Evolutionary conservation across 768 basidiomycete genomes (phyloP).

Genomic region (Lepiota venenata): DNA sequence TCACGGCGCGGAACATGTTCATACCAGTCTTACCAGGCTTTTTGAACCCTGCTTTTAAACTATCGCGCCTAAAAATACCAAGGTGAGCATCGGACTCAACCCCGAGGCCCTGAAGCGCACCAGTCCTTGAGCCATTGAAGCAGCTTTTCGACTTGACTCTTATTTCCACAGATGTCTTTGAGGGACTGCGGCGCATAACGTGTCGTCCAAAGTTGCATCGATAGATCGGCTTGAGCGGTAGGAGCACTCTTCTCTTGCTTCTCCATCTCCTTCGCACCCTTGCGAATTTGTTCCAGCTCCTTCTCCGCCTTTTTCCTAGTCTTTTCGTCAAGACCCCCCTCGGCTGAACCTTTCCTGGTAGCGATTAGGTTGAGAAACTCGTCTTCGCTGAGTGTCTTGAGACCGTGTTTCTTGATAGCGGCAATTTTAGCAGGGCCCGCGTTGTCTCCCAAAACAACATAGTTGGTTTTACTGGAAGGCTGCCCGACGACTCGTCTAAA

Average conservation of each 20-base stretch:
- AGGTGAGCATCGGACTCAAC: background rate
- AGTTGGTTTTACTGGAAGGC: slow-evolving; percentile 88
- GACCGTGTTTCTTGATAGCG: slow-evolving; percentile 76
- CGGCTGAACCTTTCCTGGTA: slow-evolving; percentile 54
- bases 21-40: slow-evolving; percentile 91
- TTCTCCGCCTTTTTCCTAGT: slow-evolving; percentile 77
- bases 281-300: slow-evolving; percentile 72
- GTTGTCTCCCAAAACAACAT: slow-evolving; percentile 82
- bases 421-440: slow-evolving; percentile 89
- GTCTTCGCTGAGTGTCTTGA: slow-evolving; percentile 82
- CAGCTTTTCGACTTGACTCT: slow-evolving; percentile 85
- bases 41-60: slow-evolving; percentile 76
- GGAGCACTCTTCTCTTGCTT: slow-evolving; percentile 58
- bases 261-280: slow-evolving; percentile 77
- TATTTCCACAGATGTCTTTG: slow-evolving; percentile 96
- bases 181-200: slow-evolving; percentile 87
- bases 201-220: slow-evolving; percentile 87
- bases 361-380: slow-evolving; percentile 82
- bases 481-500: slow-evolving; percentile 79
- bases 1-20: slow-evolving; percentile 81
- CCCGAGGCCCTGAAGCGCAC: slow-evolving; percentile 38
- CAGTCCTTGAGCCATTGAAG: slow-evolving; percentile 86
- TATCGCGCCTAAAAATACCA: slow-evolving; percentile 55
- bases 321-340: slow-evolving; percentile 67
- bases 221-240: slow-evolving; percentile 36